A percentile compares a stretch with the other conserved stretches of the same genome.
These are phyloP conservation scores for Podochytrium sp. DNA, from an alignment of 192 early-diverging fungal genomes.

Conservation along the genomic window DNA sequence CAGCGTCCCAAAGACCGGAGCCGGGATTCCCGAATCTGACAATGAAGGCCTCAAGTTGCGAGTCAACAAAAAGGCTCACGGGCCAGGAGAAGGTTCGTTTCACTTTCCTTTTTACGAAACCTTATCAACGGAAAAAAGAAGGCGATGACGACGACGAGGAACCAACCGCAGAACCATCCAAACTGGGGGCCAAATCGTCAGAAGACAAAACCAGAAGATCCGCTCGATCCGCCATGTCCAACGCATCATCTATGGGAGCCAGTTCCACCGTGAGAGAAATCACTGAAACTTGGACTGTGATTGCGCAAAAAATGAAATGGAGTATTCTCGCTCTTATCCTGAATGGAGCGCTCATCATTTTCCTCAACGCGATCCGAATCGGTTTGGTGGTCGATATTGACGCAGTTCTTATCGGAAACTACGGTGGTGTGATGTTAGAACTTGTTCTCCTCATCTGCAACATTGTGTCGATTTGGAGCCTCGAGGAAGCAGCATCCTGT, in stretches of 20 bases:
- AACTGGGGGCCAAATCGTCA: too few relatives aligned
- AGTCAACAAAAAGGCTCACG: too few relatives aligned
- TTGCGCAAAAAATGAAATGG: not conserved
- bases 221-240: too few relatives aligned
- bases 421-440: constrained; percentile 12
- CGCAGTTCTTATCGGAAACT: not conserved
- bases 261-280: constrained; percentile 10
- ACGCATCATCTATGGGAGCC: not conserved
- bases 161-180: too few relatives aligned
- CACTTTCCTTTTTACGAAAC: too few relatives aligned
- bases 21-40: too few relatives aligned
- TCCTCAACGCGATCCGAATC: not conserved
- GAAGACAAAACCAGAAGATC: too few relatives aligned
- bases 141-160: too few relatives aligned
- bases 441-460: constrained; percentile 22
- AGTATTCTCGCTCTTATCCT: constrained; percentile 13
- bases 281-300: constrained; percentile 15
- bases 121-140: too few relatives aligned
- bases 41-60: too few relatives aligned
- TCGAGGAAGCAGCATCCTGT: constrained; percentile 9
- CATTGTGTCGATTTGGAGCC: constrained; percentile 17
- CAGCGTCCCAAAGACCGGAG: too few relatives aligned
- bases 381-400: not conserved
- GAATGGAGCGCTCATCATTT: constrained; percentile 5
- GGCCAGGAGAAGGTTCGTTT: too few relatives aligned